Percentiles rank a stretch among this genome's conserved stretches.
Evolutionary conservation across 1,139 yeast genomes (phyloP).

Genomic region (Geotrichum aggregatum): DNA sequence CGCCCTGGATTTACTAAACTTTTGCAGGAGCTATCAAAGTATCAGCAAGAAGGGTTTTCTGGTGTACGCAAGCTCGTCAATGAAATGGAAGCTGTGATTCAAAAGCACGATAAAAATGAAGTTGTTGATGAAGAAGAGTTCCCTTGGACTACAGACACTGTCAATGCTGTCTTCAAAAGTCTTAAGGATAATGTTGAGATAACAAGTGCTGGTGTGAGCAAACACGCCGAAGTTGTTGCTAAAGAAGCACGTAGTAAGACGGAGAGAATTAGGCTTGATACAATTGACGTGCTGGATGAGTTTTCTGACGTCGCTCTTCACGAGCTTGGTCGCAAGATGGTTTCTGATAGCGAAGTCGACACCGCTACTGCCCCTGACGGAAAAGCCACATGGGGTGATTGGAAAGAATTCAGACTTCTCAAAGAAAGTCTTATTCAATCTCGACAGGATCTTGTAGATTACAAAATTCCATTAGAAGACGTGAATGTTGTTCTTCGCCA

Average conservation of each 20-base stretch:
- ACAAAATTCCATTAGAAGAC: conserved; percentile 47
- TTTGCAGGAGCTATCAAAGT: conserved; percentile 27
- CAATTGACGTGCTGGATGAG: conserved; percentile 41
- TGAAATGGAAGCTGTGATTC: conserved; percentile 25
- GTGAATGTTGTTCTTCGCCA: conserved; percentile 53
- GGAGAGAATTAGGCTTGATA: conserved; percentile 36
- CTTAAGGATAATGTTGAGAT: conserved; percentile 32
- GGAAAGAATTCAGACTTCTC: conserved; percentile 61
- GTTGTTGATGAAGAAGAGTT: conserved; percentile 23
- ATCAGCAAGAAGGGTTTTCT: conserved; percentile 21
- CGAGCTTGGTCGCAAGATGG: conserved; percentile 39
- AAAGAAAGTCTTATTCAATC: conserved; percentile 52
- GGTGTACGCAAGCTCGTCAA: conserved; percentile 11
- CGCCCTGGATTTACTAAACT: conserved; percentile 30
- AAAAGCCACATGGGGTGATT: conserved; percentile 52
- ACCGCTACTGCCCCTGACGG: conserved; percentile 43
- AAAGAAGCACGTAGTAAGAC: conserved; percentile 32
- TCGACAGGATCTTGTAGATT: conserved; percentile 54
- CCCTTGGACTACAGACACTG: conserved; percentile 22
- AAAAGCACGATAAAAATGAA: conserved; percentile 22
- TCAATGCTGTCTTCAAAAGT: conserved; percentile 31
- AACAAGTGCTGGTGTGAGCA: conserved; percentile 34
- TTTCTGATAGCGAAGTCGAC: conserved; percentile 25
- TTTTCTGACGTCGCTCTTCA: conserved; percentile 38
- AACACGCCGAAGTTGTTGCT: conserved; percentile 34